These are phyloP conservation scores for Canna indica DNA, from an alignment of 176 grass and related monocot genomes.

Conservation along the genomic window DNA sequence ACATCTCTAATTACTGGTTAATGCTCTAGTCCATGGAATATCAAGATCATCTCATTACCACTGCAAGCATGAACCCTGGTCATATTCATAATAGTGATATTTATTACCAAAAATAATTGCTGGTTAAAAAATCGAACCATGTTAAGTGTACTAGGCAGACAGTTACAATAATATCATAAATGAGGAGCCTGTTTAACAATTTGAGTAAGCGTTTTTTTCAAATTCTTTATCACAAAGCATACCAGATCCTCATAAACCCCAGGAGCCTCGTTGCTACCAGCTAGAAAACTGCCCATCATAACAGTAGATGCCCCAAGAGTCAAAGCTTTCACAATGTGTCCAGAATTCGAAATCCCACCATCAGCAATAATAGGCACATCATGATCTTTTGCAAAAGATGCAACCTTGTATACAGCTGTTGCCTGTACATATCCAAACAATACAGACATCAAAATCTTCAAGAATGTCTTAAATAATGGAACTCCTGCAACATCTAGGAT, in stretches of 20 bases:
- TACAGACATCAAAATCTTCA: neutral
- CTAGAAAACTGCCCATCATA: slow-evolving; percentile 97
- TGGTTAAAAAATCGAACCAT: neutral
- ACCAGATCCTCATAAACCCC: slow-evolving; percentile 72
- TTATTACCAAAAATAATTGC: neutral
- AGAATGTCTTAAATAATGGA: neutral
- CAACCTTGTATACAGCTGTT: slow-evolving; percentile 87
- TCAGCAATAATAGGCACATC: slow-evolving; percentile 81
- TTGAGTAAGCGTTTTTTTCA: neutral
- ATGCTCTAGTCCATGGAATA: no score
- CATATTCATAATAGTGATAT: neutral
- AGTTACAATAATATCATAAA: no score
- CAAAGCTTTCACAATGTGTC: slow-evolving; percentile 93
- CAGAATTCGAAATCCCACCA: slow-evolving; percentile 94
- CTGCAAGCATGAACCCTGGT: neutral
- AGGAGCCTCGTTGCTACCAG: slow-evolving; percentile 87
- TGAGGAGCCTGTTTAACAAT: no score
- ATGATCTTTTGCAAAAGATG: slow-evolving; percentile 88
- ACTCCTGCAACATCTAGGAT: neutral
- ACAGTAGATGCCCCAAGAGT: slow-evolving; percentile 68
- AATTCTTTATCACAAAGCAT: slow-evolving; percentile 8
- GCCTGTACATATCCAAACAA: slow-evolving; percentile 34
- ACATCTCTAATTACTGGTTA: neutral
- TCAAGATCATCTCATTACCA: no score
- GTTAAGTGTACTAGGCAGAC: no score